A percentile compares a stretch with the other conserved stretches of the same genome.
Evolutionary conservation across 179 eudicot species (phyloP).

Genomic region (Nepenthes alata): DNA sequence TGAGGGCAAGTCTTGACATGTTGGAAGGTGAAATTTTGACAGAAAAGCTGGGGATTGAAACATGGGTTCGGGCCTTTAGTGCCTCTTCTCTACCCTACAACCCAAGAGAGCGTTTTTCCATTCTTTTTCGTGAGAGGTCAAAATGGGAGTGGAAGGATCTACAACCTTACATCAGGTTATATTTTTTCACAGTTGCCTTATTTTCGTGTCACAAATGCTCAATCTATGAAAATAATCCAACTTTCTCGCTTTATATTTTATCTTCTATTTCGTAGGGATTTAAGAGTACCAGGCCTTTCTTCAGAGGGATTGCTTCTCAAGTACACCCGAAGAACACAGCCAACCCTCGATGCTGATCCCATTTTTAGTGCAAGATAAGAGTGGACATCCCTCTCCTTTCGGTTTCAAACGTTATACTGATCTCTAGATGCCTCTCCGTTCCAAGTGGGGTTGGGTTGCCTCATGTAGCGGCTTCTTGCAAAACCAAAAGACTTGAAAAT

Average conservation of each 20-base stretch:
- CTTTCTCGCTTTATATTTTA: not conserved
- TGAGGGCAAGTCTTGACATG: slow-evolving; percentile 58
- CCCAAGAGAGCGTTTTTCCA: slow-evolving; percentile 68
- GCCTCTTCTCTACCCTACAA: slow-evolving; percentile 63
- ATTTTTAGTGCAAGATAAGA: slow-evolving; percentile 65
- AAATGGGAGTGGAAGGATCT: slow-evolving; percentile 97
- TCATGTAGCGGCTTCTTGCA: too few relatives aligned
- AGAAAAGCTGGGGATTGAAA: slow-evolving; percentile 69
- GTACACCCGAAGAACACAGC: slow-evolving; percentile 88
- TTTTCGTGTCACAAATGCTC: not conserved
- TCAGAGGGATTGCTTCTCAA: slow-evolving; percentile 83
- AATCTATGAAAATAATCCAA: not conserved
- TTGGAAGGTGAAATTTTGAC: slow-evolving; percentile 75
- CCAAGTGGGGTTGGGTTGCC: too few relatives aligned
- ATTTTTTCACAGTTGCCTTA: not conserved
- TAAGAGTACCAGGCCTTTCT: slow-evolving; percentile 84
- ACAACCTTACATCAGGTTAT: slow-evolving; percentile 75
- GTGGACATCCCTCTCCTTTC: not conserved
- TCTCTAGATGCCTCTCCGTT: too few relatives aligned
- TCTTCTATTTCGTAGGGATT: slow-evolving; percentile 41
- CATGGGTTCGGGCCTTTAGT: slow-evolving; percentile 59
- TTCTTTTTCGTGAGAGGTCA: slow-evolving; percentile 55
- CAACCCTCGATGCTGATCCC: slow-evolving; percentile 65
- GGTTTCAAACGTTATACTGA: too few relatives aligned
- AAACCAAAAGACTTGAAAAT: too few relatives aligned